Evolutionary conservation across 805 yeast genomes (phyloP), one percentile per base, ranked within the genome.

Genomic region (Candida dajiaensis): DNA sequence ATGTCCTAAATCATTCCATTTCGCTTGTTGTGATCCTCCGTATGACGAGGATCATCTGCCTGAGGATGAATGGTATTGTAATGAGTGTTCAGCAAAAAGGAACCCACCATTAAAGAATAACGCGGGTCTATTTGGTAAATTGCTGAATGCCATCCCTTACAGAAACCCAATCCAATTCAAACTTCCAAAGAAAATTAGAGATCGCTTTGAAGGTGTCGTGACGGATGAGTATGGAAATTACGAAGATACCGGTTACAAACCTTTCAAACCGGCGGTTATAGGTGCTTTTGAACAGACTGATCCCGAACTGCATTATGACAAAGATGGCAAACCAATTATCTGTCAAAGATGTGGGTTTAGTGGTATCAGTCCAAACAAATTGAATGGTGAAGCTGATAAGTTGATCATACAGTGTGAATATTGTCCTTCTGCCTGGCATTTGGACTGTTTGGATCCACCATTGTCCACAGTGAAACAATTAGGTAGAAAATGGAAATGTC

Each of bases 1-100:
- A 2, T 92, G 99, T 65, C 97, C 97, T 0, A 76, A 75, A 56
- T 86, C 96, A 2, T 94, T 92, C 66, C 99, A 92, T 62, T 89
- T 94, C 60, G 73, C 86, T 6, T 92, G 99, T 63, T 77, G 92
- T 50, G 85, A 87, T 57, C 98, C 98, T 3, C 98, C 99, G 0
- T 67, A 83, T 29, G 88, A 84, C 54, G 89, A 84, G 38, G 73
- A 76, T 43, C 61, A 74, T 35, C 66, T 88, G 8, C 98, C 98
- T 0, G 95, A 84, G 41, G 96, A 85, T 33, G 84, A 80, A 50
- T 92, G 99, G 99, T 80, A 74, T 54, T 92, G 99, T 67, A 74
- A 76, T 15, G 88, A 85, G 57, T 92, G 99, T 65, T 55, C 61
- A 13, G 73, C 77, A 18, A 74, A 74, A 48, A 51, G 48, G 41